phyloP scores from a whole-genome alignment of 2,329 filamentous ascomycete genomes.

The Penicillium griseofulvum region DNA sequence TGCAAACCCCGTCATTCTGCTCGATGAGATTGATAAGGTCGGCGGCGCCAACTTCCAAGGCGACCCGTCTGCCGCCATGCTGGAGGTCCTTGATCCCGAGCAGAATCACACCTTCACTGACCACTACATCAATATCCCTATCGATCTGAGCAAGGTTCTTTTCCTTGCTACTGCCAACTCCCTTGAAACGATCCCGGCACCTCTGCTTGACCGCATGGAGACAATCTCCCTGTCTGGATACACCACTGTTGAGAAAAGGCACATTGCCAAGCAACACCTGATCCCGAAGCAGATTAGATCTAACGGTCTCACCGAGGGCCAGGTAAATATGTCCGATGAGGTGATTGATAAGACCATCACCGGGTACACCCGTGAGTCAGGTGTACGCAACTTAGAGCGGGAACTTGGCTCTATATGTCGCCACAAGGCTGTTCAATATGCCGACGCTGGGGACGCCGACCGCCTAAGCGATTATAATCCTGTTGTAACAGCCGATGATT shows the following conservation, averaged over 20 bases:
- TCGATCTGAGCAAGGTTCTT: constrained; percentile 92
- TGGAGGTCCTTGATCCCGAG: constrained; percentile 95
- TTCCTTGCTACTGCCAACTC: constrained; percentile 98
- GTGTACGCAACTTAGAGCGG: constrained; percentile 91
- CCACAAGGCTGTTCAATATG: constrained; percentile 90
- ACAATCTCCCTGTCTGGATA: constrained; percentile 91
- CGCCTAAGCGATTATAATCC: constrained; percentile 69
- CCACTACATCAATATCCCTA: constrained; percentile 93
- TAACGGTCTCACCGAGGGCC: constrained; percentile 75
- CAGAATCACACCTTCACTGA: constrained; percentile 95
- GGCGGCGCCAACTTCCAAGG: constrained; percentile 88
- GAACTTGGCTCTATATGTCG: constrained; percentile 94
- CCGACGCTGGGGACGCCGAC: constrained; percentile 78
- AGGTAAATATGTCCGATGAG: constrained; percentile 74
- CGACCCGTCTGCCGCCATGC: constrained; percentile 94
- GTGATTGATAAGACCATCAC: constrained; percentile 95
- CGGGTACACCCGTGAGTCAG: constrained; percentile 92
- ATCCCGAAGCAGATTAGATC: constrained; percentile 91
- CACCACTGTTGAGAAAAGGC: constrained; percentile 92
- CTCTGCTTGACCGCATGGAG: constrained; percentile 94
- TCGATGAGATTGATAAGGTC: constrained; percentile 98
- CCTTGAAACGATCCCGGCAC: constrained; percentile 90
- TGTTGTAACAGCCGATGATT: constrained; percentile 69
- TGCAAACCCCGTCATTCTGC: constrained; percentile 87
- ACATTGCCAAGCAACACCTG: constrained; percentile 90